Base-by-base conservation (phyloP, 2,329 filamentous ascomycete species). In the Delphinella strobiligena region DNA sequence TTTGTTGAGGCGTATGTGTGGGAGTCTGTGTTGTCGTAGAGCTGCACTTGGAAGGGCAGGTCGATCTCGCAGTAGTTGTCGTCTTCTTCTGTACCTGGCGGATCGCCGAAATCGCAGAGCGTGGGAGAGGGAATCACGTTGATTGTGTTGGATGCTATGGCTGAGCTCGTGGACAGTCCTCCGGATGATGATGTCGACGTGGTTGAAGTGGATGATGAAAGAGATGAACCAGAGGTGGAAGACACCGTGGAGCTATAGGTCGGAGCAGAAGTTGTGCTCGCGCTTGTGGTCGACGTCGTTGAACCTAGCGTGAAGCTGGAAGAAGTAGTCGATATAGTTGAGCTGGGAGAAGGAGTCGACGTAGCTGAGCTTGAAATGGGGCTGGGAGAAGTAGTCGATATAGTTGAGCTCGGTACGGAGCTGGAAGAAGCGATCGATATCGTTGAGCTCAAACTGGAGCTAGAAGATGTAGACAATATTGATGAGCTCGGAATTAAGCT, bases 21-120 rank as follows among this genome's bases (percentile, higher is more conserved):
- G n/a, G 41, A 42, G 24, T 41, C 45, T 7, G 43, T 40, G 24
- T 41, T 31, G 17, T 38, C 18, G 45, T 54, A 57, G 32, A 56
- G 45, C 5, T 37, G 37, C 38, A 57, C 49, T 7, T 45, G 19
- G 44, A 54, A 54, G n/a, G 53, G 49, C 12, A 57, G 48, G 38
- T 48, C 43, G 34, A 60, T 48, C 33, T 50, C 39, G 44, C 54
- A 54, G 50, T 53, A 60, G 40, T 42, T 47, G 44, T 60, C 56
- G 44, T 60, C 56, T 44, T 58, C 47, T 19, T 50, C 47, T 16
- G 41, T 48, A 38, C 44, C 38, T 7, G 47, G 32, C 10, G 49
- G 50, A 29, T 53, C 52, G 37, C 53, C 54, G 46, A 57, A 59
- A 46, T 49, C 41, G 45, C 53, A 54, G 14, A 49, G 41, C 9